Conservation (phyloP, 2,329 filamentous ascomycete genomes). For the Colletotrichum destructivum region DNA sequence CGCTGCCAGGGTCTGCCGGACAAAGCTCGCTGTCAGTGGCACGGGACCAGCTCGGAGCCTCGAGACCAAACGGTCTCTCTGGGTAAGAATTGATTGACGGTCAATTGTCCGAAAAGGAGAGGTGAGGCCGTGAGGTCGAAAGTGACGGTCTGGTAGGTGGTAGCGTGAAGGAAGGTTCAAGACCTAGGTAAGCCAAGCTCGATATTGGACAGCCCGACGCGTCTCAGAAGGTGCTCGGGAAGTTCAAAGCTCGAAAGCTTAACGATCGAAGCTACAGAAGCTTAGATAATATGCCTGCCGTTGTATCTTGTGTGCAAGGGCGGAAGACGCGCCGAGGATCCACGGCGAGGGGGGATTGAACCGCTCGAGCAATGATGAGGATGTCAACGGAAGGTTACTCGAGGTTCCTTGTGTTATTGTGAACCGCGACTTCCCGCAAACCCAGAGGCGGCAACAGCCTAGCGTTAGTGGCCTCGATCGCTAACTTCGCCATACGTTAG, state of each 20-base stretch:
- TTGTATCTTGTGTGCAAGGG: background rate
- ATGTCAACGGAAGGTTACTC: conserved; percentile 16
- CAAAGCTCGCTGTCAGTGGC: background rate
- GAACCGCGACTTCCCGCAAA: conserved; percentile 38
- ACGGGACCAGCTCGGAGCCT: background rate
- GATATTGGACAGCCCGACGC: conserved; percentile 31
- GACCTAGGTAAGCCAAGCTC: conserved; percentile 19
- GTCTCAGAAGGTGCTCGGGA: conserved; percentile 38
- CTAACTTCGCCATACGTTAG: conserved; percentile 4
- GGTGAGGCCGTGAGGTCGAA: background rate
- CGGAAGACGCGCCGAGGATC: background rate
- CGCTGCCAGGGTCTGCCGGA: conserved; percentile 9
- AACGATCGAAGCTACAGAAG: background rate
- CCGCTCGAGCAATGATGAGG: background rate
- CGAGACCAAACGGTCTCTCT: background rate
- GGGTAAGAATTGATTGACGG: too few relatives aligned
- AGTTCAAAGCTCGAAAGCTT: conserved; percentile 37
- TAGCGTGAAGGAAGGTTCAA: conserved; percentile 21
- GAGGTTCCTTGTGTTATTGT: conserved; percentile 38
- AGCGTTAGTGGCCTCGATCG: conserved; percentile 16
- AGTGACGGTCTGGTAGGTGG: conserved; percentile 4
- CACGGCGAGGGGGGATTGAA: background rate
- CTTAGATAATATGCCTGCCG: background rate
- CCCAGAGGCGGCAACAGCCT: conserved; percentile 20
- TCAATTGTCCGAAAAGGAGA: background rate